phyloP scores from a whole-genome alignment of 73 alveolate genomes.

The Uronychia binucleata region DNA sequence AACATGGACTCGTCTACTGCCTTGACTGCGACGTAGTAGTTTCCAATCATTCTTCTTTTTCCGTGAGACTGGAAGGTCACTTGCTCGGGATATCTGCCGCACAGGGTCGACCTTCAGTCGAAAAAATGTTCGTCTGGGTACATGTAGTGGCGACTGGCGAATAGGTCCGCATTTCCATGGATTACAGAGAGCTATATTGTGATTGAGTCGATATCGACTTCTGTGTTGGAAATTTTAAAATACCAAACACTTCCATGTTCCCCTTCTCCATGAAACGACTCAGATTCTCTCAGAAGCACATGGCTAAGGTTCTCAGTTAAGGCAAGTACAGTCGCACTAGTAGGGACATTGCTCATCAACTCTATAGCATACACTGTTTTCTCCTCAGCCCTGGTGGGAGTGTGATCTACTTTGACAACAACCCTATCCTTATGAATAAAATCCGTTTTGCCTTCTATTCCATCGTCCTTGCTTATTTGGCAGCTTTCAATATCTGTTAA shows the following conservation, averaged over 20 bases:
- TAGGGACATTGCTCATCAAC: not conserved
- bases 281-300: slow-evolving; percentile 12
- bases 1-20: not conserved
- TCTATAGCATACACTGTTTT: not conserved
- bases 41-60: not conserved
- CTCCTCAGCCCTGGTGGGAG: too few species aligned
- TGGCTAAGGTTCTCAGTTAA: not conserved
- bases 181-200: slow-evolving; percentile 32
- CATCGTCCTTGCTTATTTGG: too few species aligned
- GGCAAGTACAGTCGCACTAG: slow-evolving; percentile 27
- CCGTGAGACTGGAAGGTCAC: not conserved
- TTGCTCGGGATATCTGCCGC: not conserved
- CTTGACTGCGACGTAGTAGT: not conserved
- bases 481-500: too few species aligned
- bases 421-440: too few species aligned
- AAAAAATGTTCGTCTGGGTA: not conserved
- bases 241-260: not conserved
- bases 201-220: slow-evolving; percentile 8
- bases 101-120: not conserved
- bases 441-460: too few species aligned
- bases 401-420: too few species aligned
- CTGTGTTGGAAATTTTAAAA: not conserved
- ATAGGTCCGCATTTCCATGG: slow-evolving; percentile 55
- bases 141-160: not conserved
- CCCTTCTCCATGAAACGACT: slow-evolving; percentile 18